Evolutionary conservation across 2,329 filamentous ascomycete species (phyloP).

Genomic region (Clarireedia homoeocarpa): DNA sequence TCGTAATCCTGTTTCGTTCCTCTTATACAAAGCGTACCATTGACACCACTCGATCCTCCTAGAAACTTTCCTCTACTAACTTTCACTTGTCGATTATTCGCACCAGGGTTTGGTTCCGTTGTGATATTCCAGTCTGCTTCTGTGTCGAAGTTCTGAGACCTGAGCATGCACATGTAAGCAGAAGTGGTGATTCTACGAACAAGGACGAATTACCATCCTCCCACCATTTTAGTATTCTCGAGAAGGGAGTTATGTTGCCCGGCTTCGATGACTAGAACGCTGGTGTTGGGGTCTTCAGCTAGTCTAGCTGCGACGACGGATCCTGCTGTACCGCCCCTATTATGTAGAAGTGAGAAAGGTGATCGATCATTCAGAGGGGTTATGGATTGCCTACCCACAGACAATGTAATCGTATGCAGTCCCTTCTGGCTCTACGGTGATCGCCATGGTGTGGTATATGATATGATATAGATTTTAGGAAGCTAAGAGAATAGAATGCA

Average conservation of each 20-base stretch:
- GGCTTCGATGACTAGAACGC: constrained; percentile 41
- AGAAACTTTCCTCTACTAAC: constrained; percentile 42
- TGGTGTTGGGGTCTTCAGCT: constrained; percentile 41
- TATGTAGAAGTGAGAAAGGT: neutral
- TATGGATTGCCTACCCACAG: constrained; percentile 18
- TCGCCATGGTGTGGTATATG: constrained; percentile 4
- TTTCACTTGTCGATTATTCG: constrained; percentile 38
- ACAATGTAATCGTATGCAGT: constrained; percentile 23
- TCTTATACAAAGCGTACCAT: constrained; percentile 42
- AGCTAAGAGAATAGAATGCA: neutral
- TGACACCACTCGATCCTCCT: constrained; percentile 41
- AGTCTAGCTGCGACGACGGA: constrained; percentile 44
- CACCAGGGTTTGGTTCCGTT: constrained; percentile 32
- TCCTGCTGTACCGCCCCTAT: constrained; percentile 40
- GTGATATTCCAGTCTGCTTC: constrained; percentile 45
- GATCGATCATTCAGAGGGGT: neutral
- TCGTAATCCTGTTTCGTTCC: constrained; percentile 43
- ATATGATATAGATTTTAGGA: neutral
- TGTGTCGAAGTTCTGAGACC: constrained; percentile 39
- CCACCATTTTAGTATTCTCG: constrained; percentile 43
- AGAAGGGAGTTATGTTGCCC: constrained; percentile 37
- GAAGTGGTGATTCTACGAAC: neutral
- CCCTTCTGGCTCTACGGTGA: constrained; percentile 13
- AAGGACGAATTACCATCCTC: constrained; percentile 32
- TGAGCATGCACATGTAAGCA: constrained; percentile 14